Percentiles rank a stretch among this genome's conserved stretches.
phyloP scores from a whole-genome alignment of 2,329 filamentous ascomycete species.

The Ascochyta viciae-villosae region DNA sequence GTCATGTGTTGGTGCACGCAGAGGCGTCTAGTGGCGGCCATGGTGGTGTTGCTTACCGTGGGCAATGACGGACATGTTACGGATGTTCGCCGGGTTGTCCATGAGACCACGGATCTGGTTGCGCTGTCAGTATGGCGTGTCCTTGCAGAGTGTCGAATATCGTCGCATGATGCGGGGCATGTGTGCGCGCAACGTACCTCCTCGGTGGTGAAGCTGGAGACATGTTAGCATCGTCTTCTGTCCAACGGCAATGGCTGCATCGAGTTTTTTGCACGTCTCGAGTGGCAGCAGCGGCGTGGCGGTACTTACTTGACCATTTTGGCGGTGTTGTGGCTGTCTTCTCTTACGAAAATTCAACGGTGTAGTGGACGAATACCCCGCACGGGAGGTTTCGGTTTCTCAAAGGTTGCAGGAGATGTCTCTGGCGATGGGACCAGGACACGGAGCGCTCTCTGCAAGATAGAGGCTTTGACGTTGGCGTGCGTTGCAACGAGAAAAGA shows the following conservation, averaged over 20 bases:
- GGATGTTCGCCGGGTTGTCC: constrained; percentile 79
- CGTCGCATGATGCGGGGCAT: constrained; percentile 25
- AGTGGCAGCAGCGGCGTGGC: constrained; percentile 8
- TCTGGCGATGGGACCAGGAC: constrained; percentile 46
- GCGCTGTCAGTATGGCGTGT: constrained; percentile 37
- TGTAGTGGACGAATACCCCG: constrained; percentile 46
- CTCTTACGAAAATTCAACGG: constrained; percentile 46
- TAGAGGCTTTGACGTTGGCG: constrained; percentile 32
- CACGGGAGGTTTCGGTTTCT: constrained; percentile 38
- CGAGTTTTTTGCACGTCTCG: not conserved
- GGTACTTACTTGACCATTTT: constrained; percentile 99
- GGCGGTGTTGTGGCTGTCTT: constrained; percentile 69
- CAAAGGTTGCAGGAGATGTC: constrained; percentile 34
- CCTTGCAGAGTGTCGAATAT: constrained; percentile 14
- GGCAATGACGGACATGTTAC: constrained; percentile 99
- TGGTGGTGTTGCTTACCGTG: constrained; percentile 67
- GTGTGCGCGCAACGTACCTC: constrained; percentile 63
- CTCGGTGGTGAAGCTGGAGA: constrained; percentile 92
- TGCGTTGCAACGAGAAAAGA: constrained; percentile 23
- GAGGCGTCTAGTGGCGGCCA: not conserved
- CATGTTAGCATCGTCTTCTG: constrained; percentile 57
- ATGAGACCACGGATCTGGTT: constrained; percentile 74
- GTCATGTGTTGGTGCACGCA: constrained; percentile 20
- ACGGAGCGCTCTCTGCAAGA: constrained; percentile 31
- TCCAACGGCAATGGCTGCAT: not conserved